Conservation (phyloP, 495 filamentous ascomycete genomes). For the Parathielavia appendiculata region DNA sequence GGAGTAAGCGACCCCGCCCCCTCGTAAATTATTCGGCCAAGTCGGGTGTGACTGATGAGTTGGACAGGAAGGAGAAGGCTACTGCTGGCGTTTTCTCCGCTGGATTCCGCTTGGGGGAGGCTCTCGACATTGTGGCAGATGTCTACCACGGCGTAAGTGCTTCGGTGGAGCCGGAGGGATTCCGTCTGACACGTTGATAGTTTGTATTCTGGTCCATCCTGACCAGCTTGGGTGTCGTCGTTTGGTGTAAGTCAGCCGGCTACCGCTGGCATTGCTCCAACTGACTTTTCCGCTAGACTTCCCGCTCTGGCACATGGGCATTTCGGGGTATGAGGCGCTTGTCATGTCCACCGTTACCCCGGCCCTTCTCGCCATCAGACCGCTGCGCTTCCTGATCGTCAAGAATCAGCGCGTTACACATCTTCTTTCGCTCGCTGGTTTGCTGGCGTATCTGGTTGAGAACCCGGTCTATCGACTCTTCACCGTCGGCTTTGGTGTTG, state of each 20-base stretch:
- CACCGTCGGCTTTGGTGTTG: constrained; percentile 70
- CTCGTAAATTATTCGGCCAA: background rate
- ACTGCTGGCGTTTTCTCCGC: constrained; percentile 63
- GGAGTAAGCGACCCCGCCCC: constrained; percentile 52
- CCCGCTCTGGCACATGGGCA: constrained; percentile 99
- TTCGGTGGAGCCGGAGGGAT: background rate
- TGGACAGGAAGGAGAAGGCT: constrained; percentile 67
- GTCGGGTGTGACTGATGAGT: background rate
- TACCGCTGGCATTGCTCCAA: too few species aligned
- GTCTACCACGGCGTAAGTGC: constrained; percentile 81
- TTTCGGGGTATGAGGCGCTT: constrained; percentile 91
- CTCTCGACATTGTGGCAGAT: constrained; percentile 79
- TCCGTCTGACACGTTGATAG: constrained; percentile 39
- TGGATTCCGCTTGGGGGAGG: constrained; percentile 66
- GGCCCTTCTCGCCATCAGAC: constrained; percentile 66
- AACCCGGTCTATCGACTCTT: constrained; percentile 75
- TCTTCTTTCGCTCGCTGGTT: constrained; percentile 67
- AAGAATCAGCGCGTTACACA: constrained; percentile 66
- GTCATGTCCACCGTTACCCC: constrained; percentile 83
- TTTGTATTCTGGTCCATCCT: constrained; percentile 95
- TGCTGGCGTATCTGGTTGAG: constrained; percentile 73
- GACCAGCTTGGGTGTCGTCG: constrained; percentile 77
- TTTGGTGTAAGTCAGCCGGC: constrained; percentile 58
- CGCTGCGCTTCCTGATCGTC: constrained; percentile 60
- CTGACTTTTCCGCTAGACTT: constrained; percentile 59